A percentile compares a stretch with the other conserved stretches of the same genome.
These are phyloP conservation scores for Capronia coronata DNA, from an alignment of 2,329 filamentous ascomycete species.

Conservation along the genomic window DNA sequence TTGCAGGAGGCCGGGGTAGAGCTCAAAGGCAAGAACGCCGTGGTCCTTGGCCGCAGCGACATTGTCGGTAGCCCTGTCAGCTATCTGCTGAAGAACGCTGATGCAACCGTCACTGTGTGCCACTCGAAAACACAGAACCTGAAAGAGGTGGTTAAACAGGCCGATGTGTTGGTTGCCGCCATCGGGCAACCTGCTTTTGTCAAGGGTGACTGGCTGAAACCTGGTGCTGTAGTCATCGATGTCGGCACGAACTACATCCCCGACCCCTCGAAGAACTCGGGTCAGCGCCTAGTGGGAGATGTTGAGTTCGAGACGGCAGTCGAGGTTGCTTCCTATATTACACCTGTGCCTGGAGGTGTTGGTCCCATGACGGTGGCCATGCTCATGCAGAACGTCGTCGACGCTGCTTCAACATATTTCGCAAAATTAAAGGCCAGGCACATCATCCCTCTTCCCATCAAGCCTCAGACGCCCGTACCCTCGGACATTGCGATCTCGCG, in stretches of 20 bases:
- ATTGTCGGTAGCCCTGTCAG: conserved; percentile 97
- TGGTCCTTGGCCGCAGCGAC: conserved; percentile 89
- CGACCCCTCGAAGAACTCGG: conserved; percentile 84
- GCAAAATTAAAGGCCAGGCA: conserved; percentile 73
- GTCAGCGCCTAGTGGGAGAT: conserved; percentile 85
- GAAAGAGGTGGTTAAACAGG: conserved; percentile 66
- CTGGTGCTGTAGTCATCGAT: conserved; percentile 90
- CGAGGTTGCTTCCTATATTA: conserved; percentile 85
- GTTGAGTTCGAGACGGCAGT: conserved; percentile 83
- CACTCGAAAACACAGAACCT: conserved; percentile 80
- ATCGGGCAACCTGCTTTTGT: conserved; percentile 84
- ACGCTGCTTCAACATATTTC: conserved; percentile 73
- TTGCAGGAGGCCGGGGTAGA: conserved; percentile 77
- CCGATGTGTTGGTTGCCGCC: conserved; percentile 85
- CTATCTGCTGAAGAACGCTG: conserved; percentile 87
- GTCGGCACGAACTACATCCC: conserved; percentile 95
- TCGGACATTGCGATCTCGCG: conserved; percentile 91
- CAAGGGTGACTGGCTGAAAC: conserved; percentile 92
- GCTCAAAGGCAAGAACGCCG: conserved; percentile 81
- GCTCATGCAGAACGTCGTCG: conserved; percentile 91
- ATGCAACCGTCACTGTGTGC: conserved; percentile 94
- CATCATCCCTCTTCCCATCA: conserved; percentile 76
- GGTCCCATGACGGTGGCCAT: conserved; percentile 99
- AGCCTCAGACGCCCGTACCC: conserved; percentile 73
- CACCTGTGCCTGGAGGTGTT: conserved; percentile 91